Conservation (phyloP, 1,139 yeast genomes). For the Scheffersomyces insectosa region DNA sequence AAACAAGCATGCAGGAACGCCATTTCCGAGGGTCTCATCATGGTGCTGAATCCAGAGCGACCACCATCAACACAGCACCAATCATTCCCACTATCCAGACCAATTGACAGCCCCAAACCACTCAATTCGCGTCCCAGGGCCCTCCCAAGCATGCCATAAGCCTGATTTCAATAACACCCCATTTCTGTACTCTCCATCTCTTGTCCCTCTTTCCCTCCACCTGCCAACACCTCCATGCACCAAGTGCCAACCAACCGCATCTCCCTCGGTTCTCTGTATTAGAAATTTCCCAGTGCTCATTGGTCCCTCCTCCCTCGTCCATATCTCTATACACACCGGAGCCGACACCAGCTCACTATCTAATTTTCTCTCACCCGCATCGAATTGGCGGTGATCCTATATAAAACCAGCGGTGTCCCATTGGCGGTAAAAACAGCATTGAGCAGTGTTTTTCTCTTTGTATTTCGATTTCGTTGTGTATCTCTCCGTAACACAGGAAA, state of each 20-base stretch:
- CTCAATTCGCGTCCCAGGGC: too few relatives aligned
- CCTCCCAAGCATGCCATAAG: too few relatives aligned
- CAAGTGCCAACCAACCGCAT: too few relatives aligned
- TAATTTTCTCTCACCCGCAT: not conserved
- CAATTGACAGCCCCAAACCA: too few relatives aligned
- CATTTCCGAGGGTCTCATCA: too few relatives aligned
- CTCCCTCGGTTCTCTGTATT: constrained; percentile 12
- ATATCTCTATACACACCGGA: not conserved
- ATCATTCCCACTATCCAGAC: too few relatives aligned
- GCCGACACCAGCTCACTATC: not conserved
- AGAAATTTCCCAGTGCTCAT: constrained; percentile 18
- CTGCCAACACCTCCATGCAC: too few relatives aligned
- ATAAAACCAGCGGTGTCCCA: constrained; percentile 6
- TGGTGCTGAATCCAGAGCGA: too few relatives aligned
- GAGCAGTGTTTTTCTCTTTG: constrained; percentile 2
- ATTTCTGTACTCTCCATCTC: too few relatives aligned
- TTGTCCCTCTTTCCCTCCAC: too few relatives aligned
- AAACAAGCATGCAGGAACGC: constrained; percentile 2
- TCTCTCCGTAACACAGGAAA: constrained; percentile 13
- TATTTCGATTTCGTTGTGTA: constrained; percentile 5
- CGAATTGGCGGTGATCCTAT: constrained; percentile 3
- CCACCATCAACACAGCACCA: too few relatives aligned
- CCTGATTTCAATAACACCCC: too few relatives aligned
- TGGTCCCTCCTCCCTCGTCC: constrained; percentile 11
- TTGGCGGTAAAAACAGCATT: not conserved